phyloP scores from a whole-genome alignment of 257 asterid species.

The Salvia rosmarinus region DNA sequence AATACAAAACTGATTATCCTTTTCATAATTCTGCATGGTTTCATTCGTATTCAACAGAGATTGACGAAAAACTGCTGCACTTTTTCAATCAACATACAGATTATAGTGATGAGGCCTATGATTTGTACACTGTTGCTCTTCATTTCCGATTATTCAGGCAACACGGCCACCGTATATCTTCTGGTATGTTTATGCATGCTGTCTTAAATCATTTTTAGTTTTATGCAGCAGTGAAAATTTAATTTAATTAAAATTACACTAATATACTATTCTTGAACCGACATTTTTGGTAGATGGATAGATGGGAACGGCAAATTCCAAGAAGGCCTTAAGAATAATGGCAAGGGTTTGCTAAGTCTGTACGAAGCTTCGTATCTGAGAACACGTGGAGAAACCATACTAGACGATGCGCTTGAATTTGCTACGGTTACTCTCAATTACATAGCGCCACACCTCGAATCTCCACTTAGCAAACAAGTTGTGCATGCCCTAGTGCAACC shows the following conservation, averaged over 20 bases:
- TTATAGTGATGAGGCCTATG: conserved; percentile 28
- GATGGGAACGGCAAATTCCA: conserved; percentile 24
- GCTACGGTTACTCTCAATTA: conserved; percentile 13
- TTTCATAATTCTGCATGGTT: too few species aligned
- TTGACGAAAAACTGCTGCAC: conserved; percentile 1
- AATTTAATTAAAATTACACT: background rate
- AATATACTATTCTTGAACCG: background rate
- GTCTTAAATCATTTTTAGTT: background rate
- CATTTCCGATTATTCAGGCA: conserved; percentile 43
- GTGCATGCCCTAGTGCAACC: background rate
- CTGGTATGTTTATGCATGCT: background rate
- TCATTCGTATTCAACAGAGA: too few species aligned
- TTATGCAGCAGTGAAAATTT: too few species aligned
- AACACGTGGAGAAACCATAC: conserved; percentile 9
- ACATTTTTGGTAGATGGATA: conserved; percentile 11
- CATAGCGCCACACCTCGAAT: background rate
- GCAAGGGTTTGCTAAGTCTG: conserved; percentile 15
- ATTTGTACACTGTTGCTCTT: conserved; percentile 30
- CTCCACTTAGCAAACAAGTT: background rate
- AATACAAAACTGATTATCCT: too few species aligned
- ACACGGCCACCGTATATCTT: conserved; percentile 28
- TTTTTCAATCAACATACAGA: background rate
- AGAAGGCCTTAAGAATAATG: conserved; percentile 13
- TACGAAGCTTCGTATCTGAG: conserved; percentile 4
- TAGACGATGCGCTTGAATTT: conserved; percentile 35